Percentiles rank a stretch among this genome's conserved stretches.
Evolutionary conservation across 352 stramenopile species (phyloP).

Genomic region (Blastocystis sp.): DNA sequence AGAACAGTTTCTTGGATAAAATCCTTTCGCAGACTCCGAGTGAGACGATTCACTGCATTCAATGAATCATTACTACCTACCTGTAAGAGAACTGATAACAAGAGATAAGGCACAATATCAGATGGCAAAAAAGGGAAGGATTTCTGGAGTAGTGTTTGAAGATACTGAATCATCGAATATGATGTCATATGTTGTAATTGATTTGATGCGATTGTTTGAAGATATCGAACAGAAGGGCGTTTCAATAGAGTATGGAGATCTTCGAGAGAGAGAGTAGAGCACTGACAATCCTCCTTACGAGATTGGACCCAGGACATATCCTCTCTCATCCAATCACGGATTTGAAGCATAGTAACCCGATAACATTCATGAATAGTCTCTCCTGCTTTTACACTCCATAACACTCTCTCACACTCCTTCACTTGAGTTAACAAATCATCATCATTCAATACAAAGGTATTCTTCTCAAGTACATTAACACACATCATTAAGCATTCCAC

Average conservation of each 20-base stretch:
- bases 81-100: neutral
- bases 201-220: neutral
- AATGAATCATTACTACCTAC: neutral
- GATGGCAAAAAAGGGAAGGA: neutral
- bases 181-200: neutral
- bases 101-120: neutral
- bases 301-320: neutral
- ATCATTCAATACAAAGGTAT: neutral
- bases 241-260: neutral
- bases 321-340: neutral
- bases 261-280: neutral
- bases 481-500: neutral
- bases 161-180: neutral
- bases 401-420: neutral
- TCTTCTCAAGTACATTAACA: neutral
- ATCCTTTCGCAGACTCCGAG: neutral
- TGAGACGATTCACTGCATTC: neutral
- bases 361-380: neutral
- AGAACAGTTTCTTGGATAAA: constrained; percentile 14
- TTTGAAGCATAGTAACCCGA: neutral
- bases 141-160: neutral
- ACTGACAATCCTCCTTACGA: no score
- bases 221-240: neutral
- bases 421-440: neutral
- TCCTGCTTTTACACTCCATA: neutral